Percentiles rank a stretch among this genome's conserved stretches.
phyloP scores from a whole-genome alignment of 768 basidiomycete species.

The Pilatotrama ljubarskyi region DNA sequence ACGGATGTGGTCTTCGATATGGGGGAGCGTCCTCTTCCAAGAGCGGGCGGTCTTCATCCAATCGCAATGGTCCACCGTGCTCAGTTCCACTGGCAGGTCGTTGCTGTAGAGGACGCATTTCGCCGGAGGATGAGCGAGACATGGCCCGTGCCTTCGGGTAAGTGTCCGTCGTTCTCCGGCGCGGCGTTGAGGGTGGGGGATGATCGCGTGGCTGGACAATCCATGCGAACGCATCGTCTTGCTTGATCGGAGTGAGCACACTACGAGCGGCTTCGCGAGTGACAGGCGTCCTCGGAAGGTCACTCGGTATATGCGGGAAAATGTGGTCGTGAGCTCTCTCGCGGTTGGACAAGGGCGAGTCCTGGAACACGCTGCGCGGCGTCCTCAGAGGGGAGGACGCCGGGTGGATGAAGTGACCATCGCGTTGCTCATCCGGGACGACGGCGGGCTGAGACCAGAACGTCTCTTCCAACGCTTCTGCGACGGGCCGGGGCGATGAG shows the following conservation, averaged over 20 bases:
- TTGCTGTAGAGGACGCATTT: too few species aligned
- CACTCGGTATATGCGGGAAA: too few species aligned
- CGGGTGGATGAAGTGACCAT: neutral
- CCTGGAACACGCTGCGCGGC: neutral
- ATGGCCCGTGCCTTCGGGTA: neutral
- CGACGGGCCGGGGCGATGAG: neutral
- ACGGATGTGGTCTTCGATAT: too few species aligned
- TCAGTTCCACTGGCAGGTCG: too few species aligned
- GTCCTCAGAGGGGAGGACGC: neutral
- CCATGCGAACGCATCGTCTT: conserved; percentile 4
- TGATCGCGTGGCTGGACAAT: conserved; percentile 1
- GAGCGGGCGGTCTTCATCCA: too few species aligned
- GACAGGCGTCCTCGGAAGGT: neutral
- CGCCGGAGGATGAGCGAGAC: too few species aligned
- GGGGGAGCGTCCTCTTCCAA: too few species aligned
- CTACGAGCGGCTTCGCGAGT: neutral
- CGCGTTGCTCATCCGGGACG: neutral
- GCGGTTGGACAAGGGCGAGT: neutral
- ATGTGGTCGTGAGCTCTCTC: neutral
- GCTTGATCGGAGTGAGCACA: neutral
- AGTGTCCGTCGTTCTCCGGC: neutral
- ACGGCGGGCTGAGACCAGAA: conserved; percentile 6
- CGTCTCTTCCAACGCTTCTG: conserved; percentile 2
- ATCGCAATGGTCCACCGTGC: too few species aligned
- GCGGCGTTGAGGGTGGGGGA: neutral